Conservation (phyloP, 805 yeast species). For the Alloascoidea africana region DNA sequence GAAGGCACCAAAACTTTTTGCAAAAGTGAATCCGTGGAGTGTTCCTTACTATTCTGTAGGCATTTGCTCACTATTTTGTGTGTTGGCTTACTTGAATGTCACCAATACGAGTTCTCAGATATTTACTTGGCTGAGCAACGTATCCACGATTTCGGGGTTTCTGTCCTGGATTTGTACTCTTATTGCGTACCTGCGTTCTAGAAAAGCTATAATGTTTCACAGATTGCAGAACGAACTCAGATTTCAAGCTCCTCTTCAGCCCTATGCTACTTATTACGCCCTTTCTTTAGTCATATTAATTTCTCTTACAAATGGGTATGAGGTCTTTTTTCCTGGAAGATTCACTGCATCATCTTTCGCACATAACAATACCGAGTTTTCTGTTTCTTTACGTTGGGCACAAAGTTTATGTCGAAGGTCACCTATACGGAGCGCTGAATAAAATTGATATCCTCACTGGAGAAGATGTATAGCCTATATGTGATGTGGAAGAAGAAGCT, state of each 20-base stretch:
- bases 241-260: slow-evolving; percentile 39
- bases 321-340: slow-evolving; percentile 35
- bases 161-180: slow-evolving; percentile 44
- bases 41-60: slow-evolving; percentile 28
- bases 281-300: slow-evolving; percentile 33
- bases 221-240: slow-evolving; percentile 39
- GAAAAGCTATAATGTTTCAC: slow-evolving; percentile 44
- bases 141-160: slow-evolving; percentile 53
- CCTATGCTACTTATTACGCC: slow-evolving; percentile 41
- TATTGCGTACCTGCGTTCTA: slow-evolving; percentile 42
- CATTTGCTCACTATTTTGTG: slow-evolving; percentile 24
- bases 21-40: slow-evolving; percentile 33
- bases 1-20: slow-evolving; percentile 30
- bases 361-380: slow-evolving; percentile 48
- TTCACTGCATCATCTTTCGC: slow-evolving; percentile 44
- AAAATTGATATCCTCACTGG: slow-evolving; percentile 49
- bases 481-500: no score
- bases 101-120: slow-evolving; percentile 36
- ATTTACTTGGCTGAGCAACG: slow-evolving; percentile 50
- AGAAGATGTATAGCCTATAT: no score
- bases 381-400: slow-evolving; percentile 41
- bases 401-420: slow-evolving; percentile 30
- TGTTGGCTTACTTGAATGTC: slow-evolving; percentile 37
- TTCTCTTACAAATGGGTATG: slow-evolving; percentile 59
- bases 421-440: slow-evolving; percentile 32